phyloP scores from a whole-genome alignment of 108 stramenopile species.

The Skeletonema menzelii region DNA sequence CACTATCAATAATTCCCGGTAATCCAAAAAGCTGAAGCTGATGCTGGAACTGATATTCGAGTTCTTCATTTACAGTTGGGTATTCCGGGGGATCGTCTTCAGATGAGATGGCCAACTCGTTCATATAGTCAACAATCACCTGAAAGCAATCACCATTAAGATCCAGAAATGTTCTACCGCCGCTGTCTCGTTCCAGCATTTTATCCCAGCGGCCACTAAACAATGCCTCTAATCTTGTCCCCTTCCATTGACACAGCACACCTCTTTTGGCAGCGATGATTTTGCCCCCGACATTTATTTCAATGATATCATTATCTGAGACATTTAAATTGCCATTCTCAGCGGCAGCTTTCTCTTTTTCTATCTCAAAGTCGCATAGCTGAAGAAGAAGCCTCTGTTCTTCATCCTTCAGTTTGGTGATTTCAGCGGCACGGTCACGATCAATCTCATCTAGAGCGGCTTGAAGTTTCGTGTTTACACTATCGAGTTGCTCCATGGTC shows the following conservation, averaged over 20 bases:
- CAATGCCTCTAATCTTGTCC: constrained; percentile 23
- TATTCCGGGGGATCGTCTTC: constrained; percentile 1
- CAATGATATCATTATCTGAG: no score
- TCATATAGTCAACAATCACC: constrained; percentile 16
- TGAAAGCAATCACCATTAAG: constrained; percentile 3
- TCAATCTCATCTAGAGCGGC: not conserved
- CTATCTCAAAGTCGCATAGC: not conserved
- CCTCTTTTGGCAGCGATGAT: constrained; percentile 6
- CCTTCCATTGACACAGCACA: constrained; percentile 5
- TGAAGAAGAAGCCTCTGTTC: no score
- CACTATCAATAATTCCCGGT: no score
- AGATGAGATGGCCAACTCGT: constrained; percentile 9
- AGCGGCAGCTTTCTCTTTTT: constrained; percentile 1
- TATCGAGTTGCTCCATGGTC: no score
- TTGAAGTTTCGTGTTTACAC: not conserved
- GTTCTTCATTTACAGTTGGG: not conserved
- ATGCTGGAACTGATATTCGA: not conserved
- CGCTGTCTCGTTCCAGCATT: constrained; percentile 1
- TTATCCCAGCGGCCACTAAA: constrained; percentile 38
- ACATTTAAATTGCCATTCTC: not conserved
- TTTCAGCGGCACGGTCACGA: no score
- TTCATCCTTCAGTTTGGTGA: no score
- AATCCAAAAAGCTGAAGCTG: constrained; percentile 15
- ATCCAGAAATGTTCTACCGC: constrained; percentile 21
- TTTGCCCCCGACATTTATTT: constrained; percentile 1